These are phyloP conservation scores for Cyberlindnera mrakii DNA, from an alignment of 805 yeast genomes.

Conservation along the genomic window DNA sequence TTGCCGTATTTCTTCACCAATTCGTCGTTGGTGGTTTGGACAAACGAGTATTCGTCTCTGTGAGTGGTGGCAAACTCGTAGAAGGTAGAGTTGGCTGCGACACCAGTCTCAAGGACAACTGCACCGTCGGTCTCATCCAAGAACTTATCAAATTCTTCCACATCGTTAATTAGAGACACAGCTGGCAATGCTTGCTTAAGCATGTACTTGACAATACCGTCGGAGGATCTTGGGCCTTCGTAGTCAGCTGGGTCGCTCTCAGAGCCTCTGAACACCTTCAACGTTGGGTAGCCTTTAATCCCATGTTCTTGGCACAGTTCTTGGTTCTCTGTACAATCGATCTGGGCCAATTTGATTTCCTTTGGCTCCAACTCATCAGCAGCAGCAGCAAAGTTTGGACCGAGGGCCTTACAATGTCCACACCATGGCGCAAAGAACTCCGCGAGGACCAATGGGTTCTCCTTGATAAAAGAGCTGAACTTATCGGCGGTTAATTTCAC, in stretches of 20 bases:
- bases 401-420: constrained; percentile 88
- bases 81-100: constrained; percentile 51
- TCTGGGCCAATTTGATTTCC: constrained; percentile 68
- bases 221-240: constrained; percentile 79
- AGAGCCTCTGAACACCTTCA: constrained; percentile 61
- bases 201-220: constrained; percentile 74
- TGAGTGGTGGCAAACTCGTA: constrained; percentile 51
- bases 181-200: constrained; percentile 76
- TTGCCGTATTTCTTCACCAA: constrained; percentile 30
- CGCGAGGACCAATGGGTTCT: constrained; percentile 74
- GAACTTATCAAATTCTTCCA: constrained; percentile 44
- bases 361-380: constrained; percentile 57
- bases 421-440: constrained; percentile 98
- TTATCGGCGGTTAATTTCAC: constrained; percentile 65
- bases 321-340: constrained; percentile 77
- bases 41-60: constrained; percentile 62
- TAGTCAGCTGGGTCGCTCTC: constrained; percentile 51
- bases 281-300: constrained; percentile 78
- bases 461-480: constrained; percentile 59
- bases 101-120: constrained; percentile 51
- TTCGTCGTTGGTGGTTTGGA: constrained; percentile 35
- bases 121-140: constrained; percentile 41
- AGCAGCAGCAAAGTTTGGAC: constrained; percentile 74
- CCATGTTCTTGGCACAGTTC: constrained; percentile 63
- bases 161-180: constrained; percentile 44